Evolutionary conservation across 305 asterid genomes (phyloP).

Genomic region (Rubia peregrina): DNA sequence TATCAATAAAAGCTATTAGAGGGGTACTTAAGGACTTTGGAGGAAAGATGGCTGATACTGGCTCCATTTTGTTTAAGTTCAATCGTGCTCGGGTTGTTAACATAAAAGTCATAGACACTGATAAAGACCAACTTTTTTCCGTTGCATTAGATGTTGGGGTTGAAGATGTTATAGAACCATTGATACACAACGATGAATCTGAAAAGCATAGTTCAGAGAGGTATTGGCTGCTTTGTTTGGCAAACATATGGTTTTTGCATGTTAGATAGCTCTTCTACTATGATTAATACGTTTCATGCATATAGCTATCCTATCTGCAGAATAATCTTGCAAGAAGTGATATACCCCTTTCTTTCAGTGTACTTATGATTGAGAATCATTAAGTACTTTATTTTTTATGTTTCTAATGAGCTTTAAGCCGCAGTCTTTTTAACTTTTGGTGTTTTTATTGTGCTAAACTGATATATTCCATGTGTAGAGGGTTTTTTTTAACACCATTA

Average conservation of each 20-base stretch:
- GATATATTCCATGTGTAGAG: not conserved
- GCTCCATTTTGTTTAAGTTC: constrained; percentile 82
- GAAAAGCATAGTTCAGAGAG: constrained; percentile 60
- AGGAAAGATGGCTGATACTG: constrained; percentile 91
- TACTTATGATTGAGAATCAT: not conserved
- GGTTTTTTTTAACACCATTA: not conserved
- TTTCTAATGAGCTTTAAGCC: not conserved
- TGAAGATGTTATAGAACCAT: constrained; percentile 81
- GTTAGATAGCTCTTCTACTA: not conserved
- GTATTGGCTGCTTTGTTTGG: constrained; percentile 22
- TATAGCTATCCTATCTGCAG: not conserved
- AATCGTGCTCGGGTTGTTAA: constrained; percentile 67
- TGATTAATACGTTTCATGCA: not conserved
- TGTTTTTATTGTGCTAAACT: not conserved
- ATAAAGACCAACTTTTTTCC: constrained; percentile 61
- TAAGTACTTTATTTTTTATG: not conserved
- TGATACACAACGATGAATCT: constrained; percentile 40
- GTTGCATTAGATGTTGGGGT: constrained; percentile 90
- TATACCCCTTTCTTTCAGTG: not conserved
- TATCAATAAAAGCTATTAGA: constrained; percentile 69
- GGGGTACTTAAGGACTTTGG: constrained; percentile 67
- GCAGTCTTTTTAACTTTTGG: not conserved
- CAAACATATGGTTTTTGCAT: not conserved
- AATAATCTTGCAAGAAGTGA: not conserved
- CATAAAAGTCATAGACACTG: constrained; percentile 54